Evolutionary conservation across 306 rosid genomes (phyloP), one percentile per base, ranked within the genome.

Genomic region (Rosa rugosa): DNA sequence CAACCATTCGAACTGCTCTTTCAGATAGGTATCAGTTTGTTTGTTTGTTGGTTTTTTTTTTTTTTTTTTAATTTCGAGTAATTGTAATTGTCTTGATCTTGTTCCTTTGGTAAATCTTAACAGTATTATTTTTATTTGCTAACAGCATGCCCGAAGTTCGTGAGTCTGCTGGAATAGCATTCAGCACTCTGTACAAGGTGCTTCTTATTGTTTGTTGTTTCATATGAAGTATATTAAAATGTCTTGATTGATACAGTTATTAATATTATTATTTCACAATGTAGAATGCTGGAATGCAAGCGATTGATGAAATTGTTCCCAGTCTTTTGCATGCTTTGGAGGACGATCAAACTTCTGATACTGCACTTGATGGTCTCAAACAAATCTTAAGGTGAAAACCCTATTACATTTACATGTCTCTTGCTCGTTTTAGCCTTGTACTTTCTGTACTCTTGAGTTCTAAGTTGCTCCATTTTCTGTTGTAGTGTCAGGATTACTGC

Each of bases 231-330:
- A 25, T 27, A 49, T 27, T 65, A 22, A 46, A 40, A 47, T 23
- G 73, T 64, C 40, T 34, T 34, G 11, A 13, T 57, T 50, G n/a
- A 10, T 23, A 34, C 16, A 12, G 44, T 77, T 67, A 46, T 44
- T 13, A 66, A 66, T 66, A 75, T 47, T 31, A 79, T 73, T 54
- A 74, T 34, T 62, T 72, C 79, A 49, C 69, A 69, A 64, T 79
- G 79, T 80, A 95, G 99, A 95, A 88, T 87, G 99, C 99, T 79
- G 99, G 99, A 84, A 16, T 95, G 97, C 99, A 93, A 90, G 98
- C 99, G 71, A 95, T 95, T 65, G 99, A 95, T 68, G 98, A 93
- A 84, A 93, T 95, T 76, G 94, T 95, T 85, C 99, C 99, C 8
- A 95, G 96, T 41, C 98, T 95, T 84, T 87, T 95, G 70, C 97